Evolutionary conservation across 768 basidiomycete species (phyloP).

Genomic region (Boletus rubroflammeus): DNA sequence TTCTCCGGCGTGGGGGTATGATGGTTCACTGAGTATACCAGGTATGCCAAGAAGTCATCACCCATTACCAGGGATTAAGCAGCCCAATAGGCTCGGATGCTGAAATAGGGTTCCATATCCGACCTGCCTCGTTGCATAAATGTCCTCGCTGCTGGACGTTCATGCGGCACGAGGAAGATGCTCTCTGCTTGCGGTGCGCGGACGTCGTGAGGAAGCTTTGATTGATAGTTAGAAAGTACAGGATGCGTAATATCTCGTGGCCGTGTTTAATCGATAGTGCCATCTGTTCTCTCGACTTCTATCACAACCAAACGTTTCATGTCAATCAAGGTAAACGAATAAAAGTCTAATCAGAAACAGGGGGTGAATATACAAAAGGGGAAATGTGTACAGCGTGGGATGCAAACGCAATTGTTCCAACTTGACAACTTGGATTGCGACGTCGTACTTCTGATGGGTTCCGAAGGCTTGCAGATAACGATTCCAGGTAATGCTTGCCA

Average conservation of each 20-base stretch:
- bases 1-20: conserved; percentile 50
- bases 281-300: background rate
- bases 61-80: background rate
- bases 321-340: background rate
- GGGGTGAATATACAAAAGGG: conserved; percentile 11
- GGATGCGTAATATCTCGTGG: background rate
- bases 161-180: conserved; percentile 47
- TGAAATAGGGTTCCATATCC: conserved; percentile 48
- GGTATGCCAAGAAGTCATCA: conserved; percentile 39
- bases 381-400: background rate
- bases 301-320: background rate
- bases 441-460: conserved; percentile 28
- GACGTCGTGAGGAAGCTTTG: conserved; percentile 16
- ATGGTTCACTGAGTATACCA: conserved; percentile 39
- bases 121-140: conserved; percentile 59
- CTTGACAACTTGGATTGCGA: background rate
- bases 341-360: background rate
- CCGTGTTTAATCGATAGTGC: background rate
- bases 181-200: conserved; percentile 65
- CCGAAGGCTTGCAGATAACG: conserved; percentile 44
- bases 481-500: conserved; percentile 39
- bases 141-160: conserved; percentile 93
- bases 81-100: conserved; percentile 8
- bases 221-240: conserved; percentile 1
- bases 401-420: background rate